Base-by-base conservation (phyloP, 1,284 basidiomycete genomes). In the Ceratobasidium sp. region DNA sequence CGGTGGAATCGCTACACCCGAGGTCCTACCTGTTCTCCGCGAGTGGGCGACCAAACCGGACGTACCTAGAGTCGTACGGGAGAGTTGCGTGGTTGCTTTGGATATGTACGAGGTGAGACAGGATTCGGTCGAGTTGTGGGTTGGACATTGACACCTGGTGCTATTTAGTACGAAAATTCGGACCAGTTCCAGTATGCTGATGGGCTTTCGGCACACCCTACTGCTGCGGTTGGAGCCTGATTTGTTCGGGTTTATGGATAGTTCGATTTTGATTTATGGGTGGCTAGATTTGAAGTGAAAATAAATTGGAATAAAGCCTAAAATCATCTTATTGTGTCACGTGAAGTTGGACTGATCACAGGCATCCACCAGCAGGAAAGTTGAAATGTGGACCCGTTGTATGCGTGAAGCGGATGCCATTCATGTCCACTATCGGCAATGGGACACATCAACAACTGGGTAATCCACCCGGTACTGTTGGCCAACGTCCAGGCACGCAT, bases 11-110 rank as follows among this genome's bases (percentile, higher is more conserved):
- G 94, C 92, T 1, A 94, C 93, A 1, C 93, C 94, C 0, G 94
- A 79, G 68, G 95, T 98, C 6, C 82, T 98, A 27, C 89, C 90
- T 1, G 85, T 94, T 72, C 82, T 99, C 32, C 87, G 89, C 73
- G 91, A 94, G 76, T 98, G 94, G 90, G 89, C 93, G 79, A 80
- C 81, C 32, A 84, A 89, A 72, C 81, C 85, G 62, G 90, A 93
- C 73, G 88, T 93, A 4, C 96, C 96, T 0, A 80, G 86, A 7
- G 96, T 99, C 12, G 97, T 99, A 0, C 85, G 91, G 64, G 96
- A 99, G 80, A 97, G 94, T 75, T 99, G 97, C 80, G 88, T 96
- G 76, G 90, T 99, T 60, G 97, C 96, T 0, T 86, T 99, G 68
- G 97, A 99, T 78, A 96, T 98, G 94, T 96, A 91, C 87, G 92